Evolutionary conservation across 2,329 filamentous ascomycete species (phyloP), one percentile per base, ranked within the genome.

Genomic region (Diaporthe velutina): DNA sequence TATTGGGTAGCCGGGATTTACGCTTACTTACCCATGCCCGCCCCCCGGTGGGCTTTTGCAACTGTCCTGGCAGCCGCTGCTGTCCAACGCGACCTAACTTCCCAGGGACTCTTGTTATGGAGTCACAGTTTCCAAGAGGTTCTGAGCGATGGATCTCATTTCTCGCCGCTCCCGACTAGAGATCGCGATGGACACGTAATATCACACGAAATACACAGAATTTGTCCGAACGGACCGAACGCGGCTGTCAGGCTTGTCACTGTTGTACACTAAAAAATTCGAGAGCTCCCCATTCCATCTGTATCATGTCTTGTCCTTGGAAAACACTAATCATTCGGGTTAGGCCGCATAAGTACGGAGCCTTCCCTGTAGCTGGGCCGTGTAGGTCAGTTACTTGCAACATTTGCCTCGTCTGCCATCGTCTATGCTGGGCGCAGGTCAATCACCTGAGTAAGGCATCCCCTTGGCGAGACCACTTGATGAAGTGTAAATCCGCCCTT

Each of bases 391-490:
- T 25, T 30, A 40, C 7, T 12, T 2, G 3, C n/a, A 45, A 30
- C n/a, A 30, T 8, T 48, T 22, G 17, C 4, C 1, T 19, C 3
- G 17, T 4, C 12, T 8, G 1, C 15, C 17, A 52, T 19, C 45
- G 2, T 38, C 30, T 67, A 67, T 9, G 33, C 13, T 40, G 45
- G 61, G 28, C 61, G 61, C 22, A 67, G 15, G 38, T 67, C 61
- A 35, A 67, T 67, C 30, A 67, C 28, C 45, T 67, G 61, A 9
- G 45, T 52, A 19, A 67, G 42, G 61, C 42, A 67, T 5, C 61
- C 61, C 61, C 61, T 30, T 8, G 61, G 61, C 45, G 61, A 67
- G 22, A 67, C 22, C 0, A 67, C 45, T 25, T 67, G 10, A 8
- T 52, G 61, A 35, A 67, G 45, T 10, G 13, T 28, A 12, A 67